Evolutionary conservation across 495 filamentous ascomycete genomes (phyloP).

Genomic region (Staphylotrichum longicolle): DNA sequence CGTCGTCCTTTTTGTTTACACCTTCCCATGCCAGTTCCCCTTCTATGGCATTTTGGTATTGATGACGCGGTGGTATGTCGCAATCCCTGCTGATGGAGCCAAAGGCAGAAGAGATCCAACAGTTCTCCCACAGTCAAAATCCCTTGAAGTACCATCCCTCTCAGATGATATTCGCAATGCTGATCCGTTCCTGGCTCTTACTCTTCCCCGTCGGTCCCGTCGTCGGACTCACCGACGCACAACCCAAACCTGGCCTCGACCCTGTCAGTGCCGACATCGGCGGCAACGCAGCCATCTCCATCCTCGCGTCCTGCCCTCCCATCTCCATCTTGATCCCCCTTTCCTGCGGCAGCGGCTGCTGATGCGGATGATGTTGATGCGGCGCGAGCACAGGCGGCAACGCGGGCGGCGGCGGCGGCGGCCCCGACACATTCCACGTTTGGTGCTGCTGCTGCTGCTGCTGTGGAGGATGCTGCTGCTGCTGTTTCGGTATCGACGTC

Average conservation of each 20-base stretch:
- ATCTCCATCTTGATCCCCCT: slow-evolving; percentile 36
- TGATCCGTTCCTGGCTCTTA: slow-evolving; percentile 59
- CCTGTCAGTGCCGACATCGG: slow-evolving; percentile 8
- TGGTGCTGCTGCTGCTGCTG: slow-evolving; percentile 11
- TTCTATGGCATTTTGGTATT: too few relatives aligned
- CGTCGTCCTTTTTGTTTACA: too few relatives aligned
- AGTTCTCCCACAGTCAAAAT: too few relatives aligned
- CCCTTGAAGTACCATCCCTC: neutral
- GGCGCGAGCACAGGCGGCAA: slow-evolving; percentile 3
- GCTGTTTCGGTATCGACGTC: neutral
- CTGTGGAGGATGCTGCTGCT: neutral
- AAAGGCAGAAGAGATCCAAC: too few relatives aligned
- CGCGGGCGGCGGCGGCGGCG: slow-evolving; percentile 6
- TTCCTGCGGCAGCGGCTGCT: slow-evolving; percentile 10
- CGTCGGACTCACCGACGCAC: slow-evolving; percentile 31
- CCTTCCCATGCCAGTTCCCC: too few relatives aligned
- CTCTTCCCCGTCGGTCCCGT: slow-evolving; percentile 32
- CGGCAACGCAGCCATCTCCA: slow-evolving; percentile 15
- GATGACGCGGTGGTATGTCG: too few relatives aligned
- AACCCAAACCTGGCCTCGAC: neutral
- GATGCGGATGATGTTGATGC: slow-evolving; percentile 23
- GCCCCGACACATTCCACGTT: slow-evolving; percentile 3
- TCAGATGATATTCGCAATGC: slow-evolving; percentile 78
- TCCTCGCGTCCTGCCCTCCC: slow-evolving; percentile 30
- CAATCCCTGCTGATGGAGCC: too few relatives aligned